Base-by-base conservation (phyloP, 2,329 filamentous ascomycete genomes). In the Beauveria medogensis region DNA sequence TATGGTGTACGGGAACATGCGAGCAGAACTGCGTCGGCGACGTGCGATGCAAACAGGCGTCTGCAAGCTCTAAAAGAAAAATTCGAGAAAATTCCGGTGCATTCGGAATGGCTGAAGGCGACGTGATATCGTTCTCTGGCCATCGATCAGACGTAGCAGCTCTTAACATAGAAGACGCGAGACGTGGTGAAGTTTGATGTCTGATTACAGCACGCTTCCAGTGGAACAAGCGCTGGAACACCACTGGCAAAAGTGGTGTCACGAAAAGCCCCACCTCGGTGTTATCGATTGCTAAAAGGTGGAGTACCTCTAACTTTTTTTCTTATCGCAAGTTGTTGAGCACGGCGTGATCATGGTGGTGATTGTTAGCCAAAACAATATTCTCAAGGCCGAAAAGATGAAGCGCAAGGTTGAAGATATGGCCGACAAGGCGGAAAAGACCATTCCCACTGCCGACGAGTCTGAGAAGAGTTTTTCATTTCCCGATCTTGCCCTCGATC, bases 401-500 rank as follows among this genome's bases (percentile, higher is more conserved):
- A 62, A 62, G 50, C 55, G 60, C 37, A 59, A 59, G 30, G 59
- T 58, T 26, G 55, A 51, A 48, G 60, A 62, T 3, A 54, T 40
- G 10, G 46, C 34, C n/a, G 50, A 44, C 4, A 18, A 22, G 5
- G 30, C 55, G 6, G 37, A 52, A 18, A 51, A 62, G 43, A 37
- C 22, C 9, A 24, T 8, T 5, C 9, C 44, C 1, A 3, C 44
- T 1, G 5, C 52, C 8, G 26, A 2, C 9, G 26, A 24, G 12
- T 63, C 64, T 30, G 66, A 70, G 24, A 66, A 69, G 41, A 74
- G 79, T 22, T 71, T 76, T 57, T 85, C 85, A 3, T 99, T 97
- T 70, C 81, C 87, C 65, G 82, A 85, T 61, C 82, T 97, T 63
- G 86, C 86, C 64, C 85, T 99, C 64, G 94, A 99, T 71, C 77